Evolutionary conservation across 1,284 basidiomycete genomes (phyloP).

Genomic region (Austroboletus niveus): DNA sequence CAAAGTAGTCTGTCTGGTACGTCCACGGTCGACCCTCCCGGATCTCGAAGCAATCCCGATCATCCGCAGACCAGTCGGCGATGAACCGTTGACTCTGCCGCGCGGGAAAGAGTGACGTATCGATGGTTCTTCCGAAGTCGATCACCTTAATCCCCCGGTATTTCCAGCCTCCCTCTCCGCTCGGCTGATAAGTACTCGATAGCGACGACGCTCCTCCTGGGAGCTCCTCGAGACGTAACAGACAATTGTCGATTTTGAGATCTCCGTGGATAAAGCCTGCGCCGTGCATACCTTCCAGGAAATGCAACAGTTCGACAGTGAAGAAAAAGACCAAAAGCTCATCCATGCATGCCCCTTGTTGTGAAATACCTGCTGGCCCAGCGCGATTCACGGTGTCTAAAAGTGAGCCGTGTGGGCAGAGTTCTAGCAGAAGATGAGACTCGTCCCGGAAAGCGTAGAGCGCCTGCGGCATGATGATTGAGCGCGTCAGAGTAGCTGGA

Average conservation of each 20-base stretch:
- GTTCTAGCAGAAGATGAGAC: conserved; percentile 86
- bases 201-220: conserved; percentile 70
- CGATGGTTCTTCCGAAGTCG: conserved; percentile 95
- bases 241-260: conserved; percentile 98
- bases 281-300: conserved; percentile 81
- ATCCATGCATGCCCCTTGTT: conserved; percentile 83
- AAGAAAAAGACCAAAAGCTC: conserved; percentile 97
- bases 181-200: conserved; percentile 71
- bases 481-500: conserved; percentile 51
- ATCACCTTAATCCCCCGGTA: conserved; percentile 90
- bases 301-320: conserved; percentile 82
- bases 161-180: conserved; percentile 82
- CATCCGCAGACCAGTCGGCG: conserved; percentile 87
- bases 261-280: conserved; percentile 94
- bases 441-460: conserved; percentile 88
- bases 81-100: conserved; percentile 69
- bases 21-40: conserved; percentile 84
- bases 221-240: conserved; percentile 85
- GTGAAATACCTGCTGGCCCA: conserved; percentile 60
- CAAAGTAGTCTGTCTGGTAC: conserved; percentile 95
- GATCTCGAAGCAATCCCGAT: conserved; percentile 89
- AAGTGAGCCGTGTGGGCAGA: conserved; percentile 89
- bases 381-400: conserved; percentile 93
- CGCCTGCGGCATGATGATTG: conserved; percentile 72
- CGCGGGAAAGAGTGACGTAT: conserved; percentile 76